Evolutionary conservation across 108 stramenopile species (phyloP).

Genomic region (Skeletonema menzelii): DNA sequence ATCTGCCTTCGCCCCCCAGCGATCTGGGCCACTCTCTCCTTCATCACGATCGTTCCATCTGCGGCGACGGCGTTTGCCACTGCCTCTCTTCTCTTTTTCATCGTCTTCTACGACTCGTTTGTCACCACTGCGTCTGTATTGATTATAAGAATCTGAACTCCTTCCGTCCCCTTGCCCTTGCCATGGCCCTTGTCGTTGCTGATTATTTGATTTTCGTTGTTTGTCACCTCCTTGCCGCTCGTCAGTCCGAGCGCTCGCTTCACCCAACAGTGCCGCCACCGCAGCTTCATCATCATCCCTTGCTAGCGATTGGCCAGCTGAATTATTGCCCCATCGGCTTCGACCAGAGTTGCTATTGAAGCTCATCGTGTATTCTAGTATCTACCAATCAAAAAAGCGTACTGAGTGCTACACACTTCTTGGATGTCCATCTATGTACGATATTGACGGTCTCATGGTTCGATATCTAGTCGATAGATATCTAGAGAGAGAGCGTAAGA

Average conservation of each 20-base stretch:
- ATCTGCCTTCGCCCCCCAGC: not conserved
- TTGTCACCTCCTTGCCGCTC: slow-evolving; percentile 24
- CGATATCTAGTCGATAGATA: too few species aligned
- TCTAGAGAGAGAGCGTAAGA: too few species aligned
- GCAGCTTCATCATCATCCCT: slow-evolving; percentile 24
- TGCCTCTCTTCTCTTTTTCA: not conserved
- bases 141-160: slow-evolving; percentile 1
- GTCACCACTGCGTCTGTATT: not conserved
- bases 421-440: too few species aligned
- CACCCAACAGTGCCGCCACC: slow-evolving; percentile 25
- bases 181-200: slow-evolving; percentile 29
- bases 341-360: slow-evolving; percentile 17
- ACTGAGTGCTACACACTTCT: too few species aligned
- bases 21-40: not conserved
- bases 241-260: slow-evolving; percentile 18
- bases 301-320: not conserved
- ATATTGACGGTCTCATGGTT: too few species aligned
- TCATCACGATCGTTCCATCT: slow-evolving; percentile 14
- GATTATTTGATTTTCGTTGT: slow-evolving; percentile 7
- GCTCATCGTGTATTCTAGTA: not conserved
- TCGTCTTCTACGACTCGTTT: slow-evolving; percentile 29
- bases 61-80: slow-evolving; percentile 13
- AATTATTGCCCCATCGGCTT: slow-evolving; percentile 5
- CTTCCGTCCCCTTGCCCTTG: slow-evolving; percentile 1
- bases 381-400: too few species aligned